Conservation (phyloP, 225 moss, liverwort and hornwort species). For the Neckera pumila region DNA sequence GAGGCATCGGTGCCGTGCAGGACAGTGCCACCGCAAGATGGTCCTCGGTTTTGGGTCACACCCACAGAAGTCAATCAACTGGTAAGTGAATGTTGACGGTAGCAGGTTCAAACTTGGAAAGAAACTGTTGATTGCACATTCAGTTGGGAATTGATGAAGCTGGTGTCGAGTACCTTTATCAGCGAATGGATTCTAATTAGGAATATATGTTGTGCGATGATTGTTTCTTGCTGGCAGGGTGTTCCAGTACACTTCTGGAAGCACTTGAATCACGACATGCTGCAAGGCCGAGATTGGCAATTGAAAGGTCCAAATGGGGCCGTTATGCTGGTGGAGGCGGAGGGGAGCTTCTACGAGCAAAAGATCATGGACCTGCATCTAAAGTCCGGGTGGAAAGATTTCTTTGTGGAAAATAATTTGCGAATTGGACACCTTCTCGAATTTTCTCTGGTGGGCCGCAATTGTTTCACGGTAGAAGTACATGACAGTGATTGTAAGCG, state of each 20-base stretch:
- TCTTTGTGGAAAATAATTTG: neutral
- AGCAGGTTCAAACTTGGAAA: neutral
- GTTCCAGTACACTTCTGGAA: neutral
- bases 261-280: neutral
- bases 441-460: neutral
- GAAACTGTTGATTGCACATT: neutral
- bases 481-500: neutral
- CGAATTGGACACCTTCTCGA: neutral
- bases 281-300: neutral
- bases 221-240: neutral
- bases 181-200: neutral
- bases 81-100: neutral
- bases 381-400: neutral
- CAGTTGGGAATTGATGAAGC: neutral
- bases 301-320: neutral
- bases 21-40: too few species aligned
- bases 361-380: neutral
- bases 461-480: neutral
- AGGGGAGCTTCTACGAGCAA: neutral
- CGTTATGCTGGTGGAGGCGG: neutral
- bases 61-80: neutral
- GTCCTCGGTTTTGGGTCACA: neutral
- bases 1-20: too few species aligned
- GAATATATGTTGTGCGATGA: neutral
- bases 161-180: neutral